Conservation (phyloP, 2,329 filamentous ascomycete species). For the Phyllosticta ampelicida region DNA sequence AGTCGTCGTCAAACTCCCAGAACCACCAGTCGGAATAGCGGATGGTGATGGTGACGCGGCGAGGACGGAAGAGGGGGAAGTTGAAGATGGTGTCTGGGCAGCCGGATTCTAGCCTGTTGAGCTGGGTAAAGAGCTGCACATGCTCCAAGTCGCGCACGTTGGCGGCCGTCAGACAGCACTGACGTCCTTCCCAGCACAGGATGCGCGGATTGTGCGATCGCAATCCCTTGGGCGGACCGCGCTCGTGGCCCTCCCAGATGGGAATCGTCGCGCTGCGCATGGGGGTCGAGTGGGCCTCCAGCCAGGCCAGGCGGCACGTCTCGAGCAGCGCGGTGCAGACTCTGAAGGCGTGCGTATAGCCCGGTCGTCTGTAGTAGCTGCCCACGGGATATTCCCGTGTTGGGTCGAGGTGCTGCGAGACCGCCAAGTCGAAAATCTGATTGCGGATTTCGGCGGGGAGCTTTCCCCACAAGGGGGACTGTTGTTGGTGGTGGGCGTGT, state of each 20-base stretch:
- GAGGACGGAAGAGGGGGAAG: constrained; percentile 23
- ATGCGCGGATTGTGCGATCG: not conserved
- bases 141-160: not conserved
- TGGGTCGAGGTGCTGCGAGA: constrained; percentile 13
- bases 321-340: constrained; percentile 25
- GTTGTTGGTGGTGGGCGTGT: constrained; percentile 15
- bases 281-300: constrained; percentile 27
- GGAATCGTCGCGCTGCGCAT: constrained; percentile 18
- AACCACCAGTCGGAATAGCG: constrained; percentile 46
- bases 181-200: not conserved
- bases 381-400: constrained; percentile 10
- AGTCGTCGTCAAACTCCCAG: constrained; percentile 98
- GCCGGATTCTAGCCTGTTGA: not conserved
- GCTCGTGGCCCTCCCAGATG: constrained; percentile 1
- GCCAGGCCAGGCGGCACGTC: constrained; percentile 30
- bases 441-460: constrained; percentile 20
- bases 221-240: not conserved
- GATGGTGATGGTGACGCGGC: constrained; percentile 34
- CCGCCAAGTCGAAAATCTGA: constrained; percentile 15
- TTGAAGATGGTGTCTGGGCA: not conserved
- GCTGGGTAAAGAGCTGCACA: constrained; percentile 7
- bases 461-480: constrained; percentile 17
- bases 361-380: constrained; percentile 13
- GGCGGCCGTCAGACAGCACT: not conserved
- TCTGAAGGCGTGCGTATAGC: constrained; percentile 20